Evolutionary conservation across 2,329 filamentous ascomycete species (phyloP), one percentile per base, ranked within the genome.

Genomic region (Blastomyces gilchristii): DNA sequence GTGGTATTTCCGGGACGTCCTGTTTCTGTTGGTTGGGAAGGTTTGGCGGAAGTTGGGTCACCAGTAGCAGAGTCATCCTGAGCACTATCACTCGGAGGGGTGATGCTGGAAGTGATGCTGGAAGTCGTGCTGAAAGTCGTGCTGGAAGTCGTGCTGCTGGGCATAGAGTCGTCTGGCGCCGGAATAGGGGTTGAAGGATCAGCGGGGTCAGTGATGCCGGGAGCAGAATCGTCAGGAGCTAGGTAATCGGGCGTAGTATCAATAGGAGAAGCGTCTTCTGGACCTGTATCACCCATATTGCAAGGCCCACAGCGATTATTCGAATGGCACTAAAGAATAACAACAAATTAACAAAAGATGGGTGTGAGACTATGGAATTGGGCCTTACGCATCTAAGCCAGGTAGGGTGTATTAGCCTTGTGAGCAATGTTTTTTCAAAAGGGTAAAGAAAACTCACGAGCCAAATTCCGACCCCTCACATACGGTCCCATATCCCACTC

Each of bases 391-490:
- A 63, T 63, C 61, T 59, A 18, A 41, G n/a, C 22, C 14, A 22
- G 2, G 4, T 31, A 31, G 28, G 28, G n/a, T 9, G 6, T 41
- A 18, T 63, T 41, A 52, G 61, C 8, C 16, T 25, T 45, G 16
- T 28, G 37, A 18, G 18, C 34, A 49, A 28, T 18, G 4, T 14
- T 52, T 37, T 39, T 34, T 18, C 2, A 0, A 31, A 31, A 5
- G 34, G 31, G 37, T 7, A 16, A 43, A 62, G 28, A 34, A n/a
- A 18, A 64, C 64, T 65, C 58, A 65, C 64, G 62, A 64, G 50
- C 64, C 62, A 52, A 63, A 65, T 2, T 39, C 37, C 3, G 62
- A 65, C 43, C 62, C 64, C 18, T 65, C 56, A 59, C 64, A 65
- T 25, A 45, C 53, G 2, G 62, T 28, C n/a, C 41, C 45, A 47